Base-by-base conservation (phyloP, 495 filamentous ascomycete genomes). In the Neurospora discreta region DNA sequence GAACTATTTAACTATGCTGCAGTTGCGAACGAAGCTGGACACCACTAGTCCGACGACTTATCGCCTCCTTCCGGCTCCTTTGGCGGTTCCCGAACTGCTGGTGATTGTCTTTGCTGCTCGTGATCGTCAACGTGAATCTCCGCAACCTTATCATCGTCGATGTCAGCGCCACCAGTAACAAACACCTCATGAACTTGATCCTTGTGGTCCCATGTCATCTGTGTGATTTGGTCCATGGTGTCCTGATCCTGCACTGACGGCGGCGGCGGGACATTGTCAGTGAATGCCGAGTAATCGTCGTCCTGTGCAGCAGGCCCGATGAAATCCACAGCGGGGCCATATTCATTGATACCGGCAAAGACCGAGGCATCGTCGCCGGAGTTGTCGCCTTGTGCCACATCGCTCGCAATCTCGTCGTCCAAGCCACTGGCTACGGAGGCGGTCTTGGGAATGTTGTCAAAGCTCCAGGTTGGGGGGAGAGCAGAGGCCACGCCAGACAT, bases 121-220 rank as follows among this genome's bases (percentile, higher is more conserved):
- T 78, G 77, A 39, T 81, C 82, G 40, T 79, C 81, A 10, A 86
- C 73, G 65, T 82, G 83, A 18, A 86, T 86, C 75, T 86, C 84
- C 9, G 82, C 78, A 6, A 84, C 84, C 70, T 74, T 77, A 58
- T 80, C 79, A 68, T 80, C 84, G 30, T 80, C 82, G 36, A 73
- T 76, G 44, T 79, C 77, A 33, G 75, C 72, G 46, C 74, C 79
- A 8, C 71, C 52, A 39, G 75, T 75, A 1, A 71, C 77, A 6
- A 79, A 78, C 0, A 84, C 80, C 5, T 77, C 77, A 68, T 81
- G 78, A 43, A 81, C 73, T 6, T 83, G 72, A 58, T 76, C 71
- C 68, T 77, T 74, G 36, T 77, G 68, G 42, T 79, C 77, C 82
- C 82, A 82, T 6, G 75, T 69, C 41, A 75, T 70, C 9, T 78